phyloP scores from a whole-genome alignment of 2,329 filamentous ascomycete genomes.

The Fusarium nygamai region DNA sequence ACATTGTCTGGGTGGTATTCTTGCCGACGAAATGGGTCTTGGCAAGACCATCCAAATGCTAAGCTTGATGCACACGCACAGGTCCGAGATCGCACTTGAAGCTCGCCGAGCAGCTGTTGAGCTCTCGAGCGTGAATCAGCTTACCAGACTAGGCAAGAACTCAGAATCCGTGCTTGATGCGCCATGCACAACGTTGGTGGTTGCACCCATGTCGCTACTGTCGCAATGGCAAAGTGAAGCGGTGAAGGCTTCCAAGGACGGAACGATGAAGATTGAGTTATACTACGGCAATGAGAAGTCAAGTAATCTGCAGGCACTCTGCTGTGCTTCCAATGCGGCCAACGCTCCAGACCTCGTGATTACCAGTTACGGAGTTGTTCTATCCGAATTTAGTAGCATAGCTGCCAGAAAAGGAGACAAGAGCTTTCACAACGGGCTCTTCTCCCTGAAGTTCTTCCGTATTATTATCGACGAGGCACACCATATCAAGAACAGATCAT shows the following conservation, averaged over 20 bases:
- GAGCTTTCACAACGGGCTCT: constrained; percentile 76
- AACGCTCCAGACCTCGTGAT: constrained; percentile 90
- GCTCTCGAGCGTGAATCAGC: constrained; percentile 62
- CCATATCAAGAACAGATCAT: constrained; percentile 87
- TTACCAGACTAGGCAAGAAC: constrained; percentile 69
- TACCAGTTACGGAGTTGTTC: constrained; percentile 90
- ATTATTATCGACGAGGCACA: constrained; percentile 96
- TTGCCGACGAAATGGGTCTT: constrained; percentile 97
- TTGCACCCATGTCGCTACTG: constrained; percentile 97
- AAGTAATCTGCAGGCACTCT: constrained; percentile 80
- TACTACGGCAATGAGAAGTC: constrained; percentile 93
- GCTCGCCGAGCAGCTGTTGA: constrained; percentile 46
- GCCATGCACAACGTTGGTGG: constrained; percentile 89
- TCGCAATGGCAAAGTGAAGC: constrained; percentile 97
- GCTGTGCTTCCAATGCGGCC: constrained; percentile 76
- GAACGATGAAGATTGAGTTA: constrained; percentile 83
- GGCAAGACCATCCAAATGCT: constrained; percentile 99
- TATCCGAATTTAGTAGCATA: constrained; percentile 85
- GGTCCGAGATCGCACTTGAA: constrained; percentile 62
- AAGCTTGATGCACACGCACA: constrained; percentile 87
- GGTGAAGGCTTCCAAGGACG: constrained; percentile 85
- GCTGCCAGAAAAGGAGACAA: constrained; percentile 72
- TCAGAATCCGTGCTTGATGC: constrained; percentile 71
- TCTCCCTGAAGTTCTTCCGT: constrained; percentile 93
- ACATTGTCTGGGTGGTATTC: constrained; percentile 89